Conservation (phyloP, 75 land plant genomes). For the Gnetum montanum region DNA sequence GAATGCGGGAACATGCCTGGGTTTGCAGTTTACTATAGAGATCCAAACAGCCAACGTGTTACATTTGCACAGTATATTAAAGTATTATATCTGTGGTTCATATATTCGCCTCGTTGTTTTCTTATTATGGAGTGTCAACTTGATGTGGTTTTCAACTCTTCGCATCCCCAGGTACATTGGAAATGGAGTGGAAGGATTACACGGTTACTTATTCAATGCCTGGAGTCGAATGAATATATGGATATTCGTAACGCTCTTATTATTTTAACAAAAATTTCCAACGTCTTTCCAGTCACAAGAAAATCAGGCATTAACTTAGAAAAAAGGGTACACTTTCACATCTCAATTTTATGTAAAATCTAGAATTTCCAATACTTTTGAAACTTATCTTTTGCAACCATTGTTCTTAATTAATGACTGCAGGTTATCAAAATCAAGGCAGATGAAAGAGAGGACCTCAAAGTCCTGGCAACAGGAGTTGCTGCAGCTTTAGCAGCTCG, state of each 20-base stretch:
- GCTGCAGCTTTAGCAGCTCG: constrained; percentile 94
- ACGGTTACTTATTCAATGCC: constrained; percentile 68
- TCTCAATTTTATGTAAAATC: neutral
- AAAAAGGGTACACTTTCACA: constrained; percentile 77
- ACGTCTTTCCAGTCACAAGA: constrained; percentile 83
- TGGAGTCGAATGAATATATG: constrained; percentile 95
- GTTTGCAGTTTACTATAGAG: constrained; percentile 80
- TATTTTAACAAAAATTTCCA: constrained; percentile 82
- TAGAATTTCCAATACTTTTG: too few species aligned
- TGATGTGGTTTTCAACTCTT: neutral
- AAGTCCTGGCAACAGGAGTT: constrained; percentile 96
- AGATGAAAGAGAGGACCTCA: constrained; percentile 96
- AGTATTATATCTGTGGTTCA: constrained; percentile 28
- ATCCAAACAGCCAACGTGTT: constrained; percentile 83
- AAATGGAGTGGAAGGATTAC: constrained; percentile 92
- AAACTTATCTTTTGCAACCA: too few species aligned
- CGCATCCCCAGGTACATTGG: constrained; percentile 80
- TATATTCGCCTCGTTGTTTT: neutral
- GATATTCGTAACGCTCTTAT: constrained; percentile 96
- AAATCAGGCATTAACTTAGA: constrained; percentile 90
- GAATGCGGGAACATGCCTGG: constrained; percentile 99
- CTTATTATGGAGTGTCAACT: neutral
- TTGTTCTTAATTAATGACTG: too few species aligned
- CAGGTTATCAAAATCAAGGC: constrained; percentile 95
- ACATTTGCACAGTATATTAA: constrained; percentile 77